Base-by-base conservation (phyloP, 2,329 filamentous ascomycete species). In the Epichloe aotearoae region DNA sequence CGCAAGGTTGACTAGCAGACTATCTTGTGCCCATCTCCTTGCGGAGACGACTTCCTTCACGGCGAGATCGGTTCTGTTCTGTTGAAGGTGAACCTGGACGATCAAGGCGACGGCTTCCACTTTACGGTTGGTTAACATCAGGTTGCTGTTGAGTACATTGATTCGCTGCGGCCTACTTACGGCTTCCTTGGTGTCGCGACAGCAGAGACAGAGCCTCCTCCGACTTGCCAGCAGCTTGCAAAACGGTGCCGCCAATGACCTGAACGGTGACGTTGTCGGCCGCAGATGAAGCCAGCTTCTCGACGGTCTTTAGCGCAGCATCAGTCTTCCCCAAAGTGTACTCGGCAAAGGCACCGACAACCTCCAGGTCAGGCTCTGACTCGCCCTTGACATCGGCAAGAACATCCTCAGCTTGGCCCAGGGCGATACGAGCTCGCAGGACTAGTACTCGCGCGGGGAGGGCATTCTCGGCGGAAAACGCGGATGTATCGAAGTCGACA, bases 11-110 rank as follows among this genome's bases (percentile, higher is more conserved):
- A 97, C 88, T 47, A 97, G 74, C 39, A 97, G 72, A 58, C 85
- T 95, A 65, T 97, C 93, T 69, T 98, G 91, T 7, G 91, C 93
- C 87, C 91, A 97, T 69, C 88, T 80, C 65, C 90, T 82, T 37
- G 93, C 93, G 37, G 85, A 81, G 48, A 82, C 74, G 38, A 95
- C 89, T 70, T 96, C 91, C 69, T 95, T 95, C 12, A 89, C 61
- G 1, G 93, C 93, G 46, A 96, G 80, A 66, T 97, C 91, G 61
- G 84, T 84, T 58, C 91, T 81, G 73, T 96, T 96, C 65, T 95
- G 88, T 59, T 87, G 79, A 10, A 97, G 82, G 63, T 96, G 84
- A 59, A 97, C 94, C 67, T 98, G 91, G 33, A 90, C 83, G 56
- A 93, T 90, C 54, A 97, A 72, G 43, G 90, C 85, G 49, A 96